Conservation (phyloP, 1,284 basidiomycete genomes). For the Singerocomus inundabilis region DNA sequence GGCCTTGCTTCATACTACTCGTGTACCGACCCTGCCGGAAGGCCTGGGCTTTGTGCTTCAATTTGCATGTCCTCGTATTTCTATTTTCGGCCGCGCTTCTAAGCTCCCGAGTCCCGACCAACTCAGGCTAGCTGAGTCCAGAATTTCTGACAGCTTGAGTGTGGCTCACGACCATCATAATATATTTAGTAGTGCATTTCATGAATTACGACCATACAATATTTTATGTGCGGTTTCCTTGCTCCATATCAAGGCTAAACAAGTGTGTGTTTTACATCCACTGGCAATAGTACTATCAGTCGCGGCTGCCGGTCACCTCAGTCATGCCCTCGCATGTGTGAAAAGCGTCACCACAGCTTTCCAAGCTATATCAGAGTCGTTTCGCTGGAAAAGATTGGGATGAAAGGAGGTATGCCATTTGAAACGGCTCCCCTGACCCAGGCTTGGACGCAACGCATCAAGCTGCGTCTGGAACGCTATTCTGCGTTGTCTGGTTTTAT, state of each 20-base stretch:
- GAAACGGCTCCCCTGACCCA: background rate
- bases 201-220: background rate
- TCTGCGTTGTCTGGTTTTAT: background rate
- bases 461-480: slow-evolving; percentile 2
- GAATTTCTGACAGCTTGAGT: too few species aligned
- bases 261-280: background rate
- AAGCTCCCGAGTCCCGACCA: too few species aligned
- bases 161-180: too few species aligned
- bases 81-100: too few species aligned
- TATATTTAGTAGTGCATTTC: background rate
- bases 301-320: background rate
- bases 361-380: slow-evolving; percentile 15
- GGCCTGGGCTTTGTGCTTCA: too few species aligned
- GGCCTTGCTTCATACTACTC: too few species aligned
- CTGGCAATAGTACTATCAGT: background rate
- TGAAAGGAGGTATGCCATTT: slow-evolving; percentile 8
- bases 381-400: background rate
- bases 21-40: too few species aligned
- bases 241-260: background rate
- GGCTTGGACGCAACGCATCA: background rate
- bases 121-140: too few species aligned
- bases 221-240: too few species aligned
- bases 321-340: background rate
- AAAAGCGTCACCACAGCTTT: slow-evolving; percentile 12
- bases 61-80: too few species aligned